These are phyloP conservation scores for Leccinum broughii DNA, from an alignment of 768 basidiomycete species.

Conservation along the genomic window DNA sequence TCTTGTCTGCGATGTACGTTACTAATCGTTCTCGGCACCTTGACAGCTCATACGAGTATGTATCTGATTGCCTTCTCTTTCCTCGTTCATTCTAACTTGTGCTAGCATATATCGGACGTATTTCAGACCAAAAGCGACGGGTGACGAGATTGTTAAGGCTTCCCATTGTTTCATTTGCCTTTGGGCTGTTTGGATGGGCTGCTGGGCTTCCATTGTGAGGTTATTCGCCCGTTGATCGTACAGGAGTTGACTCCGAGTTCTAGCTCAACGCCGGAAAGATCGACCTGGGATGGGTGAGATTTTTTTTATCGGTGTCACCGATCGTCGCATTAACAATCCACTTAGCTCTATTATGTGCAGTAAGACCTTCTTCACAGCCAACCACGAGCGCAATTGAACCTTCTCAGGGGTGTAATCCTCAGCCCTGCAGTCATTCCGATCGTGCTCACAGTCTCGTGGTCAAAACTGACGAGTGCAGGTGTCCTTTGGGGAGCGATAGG, in stretches of 20 bases:
- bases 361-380: slow-evolving; percentile 11
- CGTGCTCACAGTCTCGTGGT: slow-evolving; percentile 47
- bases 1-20: not conserved
- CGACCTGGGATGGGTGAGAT: slow-evolving; percentile 47
- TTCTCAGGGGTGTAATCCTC: slow-evolving; percentile 45
- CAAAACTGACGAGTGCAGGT: slow-evolving; percentile 42
- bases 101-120: slow-evolving; percentile 41
- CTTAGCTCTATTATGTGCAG: slow-evolving; percentile 48
- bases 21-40: not conserved
- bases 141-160: slow-evolving; percentile 37
- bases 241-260: not conserved
- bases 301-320: not conserved
- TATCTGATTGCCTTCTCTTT: not conserved
- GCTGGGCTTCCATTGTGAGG: slow-evolving; percentile 40
- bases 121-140: slow-evolving; percentile 37
- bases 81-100: not conserved
- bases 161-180: slow-evolving; percentile 43
- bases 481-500: slow-evolving; percentile 42
- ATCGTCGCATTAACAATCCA: slow-evolving; percentile 1
- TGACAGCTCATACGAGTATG: slow-evolving; percentile 47
- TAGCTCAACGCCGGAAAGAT: slow-evolving; percentile 47
- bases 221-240: not conserved
- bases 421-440: slow-evolving; percentile 54
- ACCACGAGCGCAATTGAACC: not conserved
- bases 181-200: slow-evolving; percentile 47